These are phyloP conservation scores for Phytophthora cajani DNA, from an alignment of 352 stramenopile species.

Conservation along the genomic window DNA sequence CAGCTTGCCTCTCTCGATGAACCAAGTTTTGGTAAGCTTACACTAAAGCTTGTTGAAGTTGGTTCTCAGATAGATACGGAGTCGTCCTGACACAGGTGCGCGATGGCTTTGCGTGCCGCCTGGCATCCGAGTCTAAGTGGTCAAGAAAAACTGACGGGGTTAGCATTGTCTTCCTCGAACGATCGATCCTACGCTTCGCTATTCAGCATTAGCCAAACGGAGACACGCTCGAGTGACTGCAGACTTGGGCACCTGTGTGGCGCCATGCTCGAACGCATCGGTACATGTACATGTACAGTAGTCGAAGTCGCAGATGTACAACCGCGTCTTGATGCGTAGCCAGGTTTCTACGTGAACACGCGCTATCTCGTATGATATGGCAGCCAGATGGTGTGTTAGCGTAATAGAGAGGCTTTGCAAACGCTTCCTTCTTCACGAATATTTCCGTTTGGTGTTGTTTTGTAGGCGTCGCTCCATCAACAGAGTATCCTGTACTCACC, in stretches of 20 bases:
- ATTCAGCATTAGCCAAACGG: not conserved
- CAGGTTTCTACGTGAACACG: conserved; percentile 7
- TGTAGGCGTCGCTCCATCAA: not conserved
- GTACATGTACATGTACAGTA: not conserved
- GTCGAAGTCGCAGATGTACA: not conserved
- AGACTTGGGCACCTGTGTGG: not conserved
- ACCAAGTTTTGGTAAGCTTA: not conserved
- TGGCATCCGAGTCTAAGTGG: not conserved
- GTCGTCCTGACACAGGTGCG: conserved; percentile 19
- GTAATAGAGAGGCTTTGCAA: not conserved
- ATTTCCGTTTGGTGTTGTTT: not conserved
- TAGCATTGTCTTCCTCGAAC: not conserved
- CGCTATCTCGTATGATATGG: not conserved
- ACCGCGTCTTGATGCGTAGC: not conserved
- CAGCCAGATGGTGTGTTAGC: conserved; percentile 18
- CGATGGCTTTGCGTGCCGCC: conserved; percentile 22
- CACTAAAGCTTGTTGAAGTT: conserved; percentile 16
- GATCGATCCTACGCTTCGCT: not conserved
- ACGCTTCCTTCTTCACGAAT: not conserved
- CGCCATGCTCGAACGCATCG: not conserved
- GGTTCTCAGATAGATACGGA: conserved; percentile 36
- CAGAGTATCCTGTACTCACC: not conserved
- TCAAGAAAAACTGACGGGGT: not conserved
- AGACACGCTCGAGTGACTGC: not conserved
- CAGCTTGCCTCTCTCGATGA: not conserved